These are phyloP conservation scores for Tylopilus felleus DNA, from an alignment of 768 basidiomycete genomes.

Conservation along the genomic window DNA sequence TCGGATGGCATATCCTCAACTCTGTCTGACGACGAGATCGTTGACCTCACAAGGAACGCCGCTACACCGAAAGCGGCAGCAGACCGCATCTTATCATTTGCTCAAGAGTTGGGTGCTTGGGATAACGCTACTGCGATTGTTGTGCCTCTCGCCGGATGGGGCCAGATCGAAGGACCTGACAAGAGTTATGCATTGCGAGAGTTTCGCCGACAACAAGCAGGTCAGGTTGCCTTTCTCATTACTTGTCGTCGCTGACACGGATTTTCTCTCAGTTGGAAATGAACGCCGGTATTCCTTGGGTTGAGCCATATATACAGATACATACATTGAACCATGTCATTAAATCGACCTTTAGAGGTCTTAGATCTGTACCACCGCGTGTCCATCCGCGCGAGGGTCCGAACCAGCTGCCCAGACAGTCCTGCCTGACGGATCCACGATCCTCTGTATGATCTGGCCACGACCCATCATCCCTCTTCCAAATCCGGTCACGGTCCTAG, in stretches of 20 bases:
- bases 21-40: constrained; percentile 91
- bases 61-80: constrained; percentile 78
- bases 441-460: constrained; percentile 87
- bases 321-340: constrained; percentile 2
- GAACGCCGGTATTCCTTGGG: constrained; percentile 46
- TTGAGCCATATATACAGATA: neutral
- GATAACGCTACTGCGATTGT: constrained; percentile 93
- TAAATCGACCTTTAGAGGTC: neutral
- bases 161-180: constrained; percentile 73
- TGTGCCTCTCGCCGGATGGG: constrained; percentile 92
- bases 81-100: constrained; percentile 74
- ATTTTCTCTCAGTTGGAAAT: constrained; percentile 45
- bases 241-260: constrained; percentile 1
- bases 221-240: constrained; percentile 31
- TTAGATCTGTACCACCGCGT: constrained; percentile 82
- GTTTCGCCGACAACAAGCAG: constrained; percentile 67
- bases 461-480: constrained; percentile 68
- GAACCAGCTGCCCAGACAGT: constrained; percentile 95
- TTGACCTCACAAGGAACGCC: constrained; percentile 78
- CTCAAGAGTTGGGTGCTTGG: constrained; percentile 76
- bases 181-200: constrained; percentile 78
- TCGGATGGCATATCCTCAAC: constrained; percentile 93
- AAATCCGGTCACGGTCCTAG: constrained; percentile 58
- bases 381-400: constrained; percentile 85
- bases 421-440: constrained; percentile 59